Evolutionary conservation across 1,139 yeast species (phyloP).

Genomic region (Saccharomyces uvarum): DNA sequence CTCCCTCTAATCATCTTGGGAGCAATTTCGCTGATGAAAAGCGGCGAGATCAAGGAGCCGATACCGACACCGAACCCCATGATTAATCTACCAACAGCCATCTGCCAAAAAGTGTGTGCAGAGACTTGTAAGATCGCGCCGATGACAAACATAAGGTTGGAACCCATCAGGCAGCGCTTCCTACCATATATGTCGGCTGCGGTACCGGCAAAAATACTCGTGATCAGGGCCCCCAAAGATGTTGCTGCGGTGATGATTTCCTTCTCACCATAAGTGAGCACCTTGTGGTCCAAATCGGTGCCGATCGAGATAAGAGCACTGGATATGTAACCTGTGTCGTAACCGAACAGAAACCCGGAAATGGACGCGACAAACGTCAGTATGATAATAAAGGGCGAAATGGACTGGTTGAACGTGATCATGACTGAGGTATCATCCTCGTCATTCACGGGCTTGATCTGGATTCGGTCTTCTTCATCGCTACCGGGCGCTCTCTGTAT

Average conservation of each 20-base stretch:
- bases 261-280: constrained; percentile 65
- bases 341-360: constrained; percentile 94
- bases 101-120: constrained; percentile 75
- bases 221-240: constrained; percentile 80
- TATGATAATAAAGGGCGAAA: constrained; percentile 57
- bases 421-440: constrained; percentile 38
- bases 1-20: constrained; percentile 90
- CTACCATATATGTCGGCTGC: constrained; percentile 78
- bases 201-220: constrained; percentile 69
- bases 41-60: constrained; percentile 84
- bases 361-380: constrained; percentile 77
- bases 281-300: constrained; percentile 52
- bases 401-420: constrained; percentile 40
- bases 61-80: constrained; percentile 96
- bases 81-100: constrained; percentile 82
- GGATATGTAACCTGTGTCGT: constrained; percentile 92
- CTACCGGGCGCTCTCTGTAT: background rate
- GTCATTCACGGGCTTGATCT: constrained; percentile 35
- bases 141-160: constrained; percentile 67
- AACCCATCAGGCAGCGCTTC: constrained; percentile 67
- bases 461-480: constrained; percentile 17
- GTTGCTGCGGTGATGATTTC: constrained; percentile 91
- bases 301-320: constrained; percentile 84
- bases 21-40: constrained; percentile 84
- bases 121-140: constrained; percentile 83